Base-by-base conservation (phyloP, 495 filamentous ascomycete genomes). In the Talaromyces adpressus region DNA sequence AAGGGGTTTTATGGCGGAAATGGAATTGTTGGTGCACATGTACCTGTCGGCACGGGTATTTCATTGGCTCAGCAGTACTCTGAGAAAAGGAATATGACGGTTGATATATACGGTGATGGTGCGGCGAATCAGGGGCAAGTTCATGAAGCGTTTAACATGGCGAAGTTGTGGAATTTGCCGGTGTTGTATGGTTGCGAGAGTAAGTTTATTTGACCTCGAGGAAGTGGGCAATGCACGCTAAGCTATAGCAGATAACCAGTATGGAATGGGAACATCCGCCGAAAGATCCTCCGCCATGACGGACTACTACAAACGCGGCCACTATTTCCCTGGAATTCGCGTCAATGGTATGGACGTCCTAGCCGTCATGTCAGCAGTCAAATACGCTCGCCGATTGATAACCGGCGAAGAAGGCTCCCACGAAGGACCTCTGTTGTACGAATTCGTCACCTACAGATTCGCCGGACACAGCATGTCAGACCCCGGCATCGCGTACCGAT, bases 91-190 rank as follows among this genome's bases (percentile, higher is more conserved):
- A 62, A n/a, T n/a, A 62, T 53, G 61, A 62, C 61, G 16, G 41
- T 62, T 14, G 32, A 53, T 34, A 18, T 62, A 20, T 62, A 53
- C 27, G 61, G 51, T 16, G 51, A 62, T 27, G 61, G 51, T 9
- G 61, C 61, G 51, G 87, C 87, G 80, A 98, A 98, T 82, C 94
- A 98, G 83, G 94, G 94, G 66, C 94, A 98, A 78, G 95, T 98
- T 64, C 98, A 98, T 72, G 94, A 98, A 85, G 92, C 94, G 62
- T 98, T 97, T 85, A 98, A 98, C 86, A 98, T 62, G 61, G 47
- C 51, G 11, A 53, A 62, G 29, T 32, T 62, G 61, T 62, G 61
- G 61, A 53, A 62, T 62, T n/a, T 56, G 18, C 61, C 61, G 8
- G 47, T 62, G 0, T 9, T 62, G 5, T 62, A 49, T 16, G 51